These are phyloP conservation scores for Metschnikowia peoriensis DNA, from an alignment of 805 yeast genomes.

Conservation along the genomic window DNA sequence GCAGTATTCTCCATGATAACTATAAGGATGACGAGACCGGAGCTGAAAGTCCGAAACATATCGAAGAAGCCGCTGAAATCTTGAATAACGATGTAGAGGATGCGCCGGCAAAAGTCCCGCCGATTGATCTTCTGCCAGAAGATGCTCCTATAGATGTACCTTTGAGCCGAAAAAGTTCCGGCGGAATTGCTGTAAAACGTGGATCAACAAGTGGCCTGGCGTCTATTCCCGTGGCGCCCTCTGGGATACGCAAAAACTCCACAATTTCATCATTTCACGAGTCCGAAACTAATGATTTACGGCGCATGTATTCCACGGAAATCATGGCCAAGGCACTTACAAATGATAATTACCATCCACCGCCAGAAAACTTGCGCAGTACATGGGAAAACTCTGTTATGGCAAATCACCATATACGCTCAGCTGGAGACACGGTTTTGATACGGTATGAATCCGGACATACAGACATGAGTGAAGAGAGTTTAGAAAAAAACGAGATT, in stretches of 20 bases:
- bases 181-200: neutral
- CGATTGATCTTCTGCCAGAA: neutral
- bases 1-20: conserved; percentile 10
- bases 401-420: conserved; percentile 13
- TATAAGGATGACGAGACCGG: neutral
- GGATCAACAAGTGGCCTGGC: neutral
- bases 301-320: conserved; percentile 3
- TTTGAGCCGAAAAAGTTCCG: neutral
- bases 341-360: conserved; percentile 7
- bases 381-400: conserved; percentile 31
- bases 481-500: conserved; percentile 11
- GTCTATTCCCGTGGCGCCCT: neutral
- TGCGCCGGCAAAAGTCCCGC: too few species aligned
- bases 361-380: conserved; percentile 15
- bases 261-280: neutral
- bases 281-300: neutral
- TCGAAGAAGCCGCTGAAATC: too few species aligned
- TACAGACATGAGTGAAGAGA: conserved; percentile 1
- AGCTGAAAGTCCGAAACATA: neutral
- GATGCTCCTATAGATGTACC: neutral
- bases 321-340: conserved; percentile 7
- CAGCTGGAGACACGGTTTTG: conserved; percentile 12
- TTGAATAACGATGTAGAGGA: too few species aligned
- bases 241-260: neutral
- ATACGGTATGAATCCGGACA: conserved; percentile 14